Percentiles rank a stretch among this genome's conserved stretches.
Conservation (phyloP, 257 asterid species). For the Mitragyna speciosa region DNA sequence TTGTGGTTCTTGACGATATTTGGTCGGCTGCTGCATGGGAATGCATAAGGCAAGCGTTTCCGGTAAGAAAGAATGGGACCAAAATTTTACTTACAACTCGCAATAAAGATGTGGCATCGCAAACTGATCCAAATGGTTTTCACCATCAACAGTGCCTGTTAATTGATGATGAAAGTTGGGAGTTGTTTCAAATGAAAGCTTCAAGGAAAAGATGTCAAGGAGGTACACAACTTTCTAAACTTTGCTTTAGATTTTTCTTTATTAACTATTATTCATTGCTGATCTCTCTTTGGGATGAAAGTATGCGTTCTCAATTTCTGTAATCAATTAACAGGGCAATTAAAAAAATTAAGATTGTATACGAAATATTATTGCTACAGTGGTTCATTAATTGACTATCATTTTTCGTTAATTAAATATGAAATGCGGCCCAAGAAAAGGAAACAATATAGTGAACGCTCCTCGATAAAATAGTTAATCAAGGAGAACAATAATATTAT, state of each 20-base stretch:
- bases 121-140: constrained; percentile 22
- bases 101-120: not conserved
- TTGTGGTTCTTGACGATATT: constrained; percentile 38
- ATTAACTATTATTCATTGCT: not conserved
- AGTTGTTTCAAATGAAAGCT: not conserved
- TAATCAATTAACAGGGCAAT: too few relatives aligned
- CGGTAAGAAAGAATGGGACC: not conserved
- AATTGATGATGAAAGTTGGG: constrained; percentile 17
- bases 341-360: too few relatives aligned
- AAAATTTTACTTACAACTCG: constrained; percentile 26
- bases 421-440: too few relatives aligned
- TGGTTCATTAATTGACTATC: too few relatives aligned
- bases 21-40: constrained; percentile 23
- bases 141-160: constrained; percentile 28
- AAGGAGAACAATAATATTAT: too few relatives aligned
- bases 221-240: not conserved
- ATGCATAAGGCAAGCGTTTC: constrained; percentile 9
- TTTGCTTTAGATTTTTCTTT: not conserved
- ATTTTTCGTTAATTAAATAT: too few relatives aligned
- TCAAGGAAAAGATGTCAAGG: not conserved
- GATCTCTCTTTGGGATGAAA: too few relatives aligned
- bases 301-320: too few relatives aligned
- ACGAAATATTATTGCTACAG: too few relatives aligned
- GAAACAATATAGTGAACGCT: too few relatives aligned
- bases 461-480: too few relatives aligned